phyloP scores from a whole-genome alignment of 2,329 filamentous ascomycete genomes.

The Aspergillus fischeri region DNA sequence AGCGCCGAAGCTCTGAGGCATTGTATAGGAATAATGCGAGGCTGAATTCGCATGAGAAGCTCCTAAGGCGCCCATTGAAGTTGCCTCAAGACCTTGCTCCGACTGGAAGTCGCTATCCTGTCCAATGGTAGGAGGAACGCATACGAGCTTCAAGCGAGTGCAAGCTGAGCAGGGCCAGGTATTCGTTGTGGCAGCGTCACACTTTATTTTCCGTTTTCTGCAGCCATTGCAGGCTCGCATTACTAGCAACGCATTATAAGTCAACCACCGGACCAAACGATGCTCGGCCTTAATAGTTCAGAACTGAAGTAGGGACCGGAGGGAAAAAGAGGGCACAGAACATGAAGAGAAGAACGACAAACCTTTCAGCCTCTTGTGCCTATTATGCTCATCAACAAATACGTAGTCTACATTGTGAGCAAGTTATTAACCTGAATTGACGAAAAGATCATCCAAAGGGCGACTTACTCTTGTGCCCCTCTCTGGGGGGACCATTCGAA shows the following conservation, averaged over 20 bases:
- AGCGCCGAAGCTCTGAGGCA: conserved; percentile 43
- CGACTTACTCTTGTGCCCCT: conserved; percentile 77
- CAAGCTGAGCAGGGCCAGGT: conserved; percentile 97
- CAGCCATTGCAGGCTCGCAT: conserved; percentile 98
- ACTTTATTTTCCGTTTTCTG: conserved; percentile 93
- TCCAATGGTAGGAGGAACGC: conserved; percentile 79
- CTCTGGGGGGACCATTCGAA: conserved; percentile 59
- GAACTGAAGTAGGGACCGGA: background rate
- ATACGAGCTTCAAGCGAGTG: conserved; percentile 85
- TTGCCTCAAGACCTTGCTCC: conserved; percentile 26
- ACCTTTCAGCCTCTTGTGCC: conserved; percentile 95
- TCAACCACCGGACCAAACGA: conserved; percentile 4
- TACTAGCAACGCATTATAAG: conserved; percentile 54
- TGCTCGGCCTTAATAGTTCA: background rate
- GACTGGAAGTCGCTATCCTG: conserved; percentile 56
- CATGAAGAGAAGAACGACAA: conserved; percentile 23
- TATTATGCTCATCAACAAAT: conserved; percentile 97
- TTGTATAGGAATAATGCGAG: conserved; percentile 51
- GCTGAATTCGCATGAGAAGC: conserved; percentile 42
- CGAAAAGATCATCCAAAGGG: background rate
- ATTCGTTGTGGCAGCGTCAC: conserved; percentile 93
- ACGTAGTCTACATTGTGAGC: conserved; percentile 71
- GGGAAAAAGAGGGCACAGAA: background rate
- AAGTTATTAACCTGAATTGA: conserved; percentile 6
- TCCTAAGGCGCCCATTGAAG: conserved; percentile 16